These are phyloP conservation scores for Candida wancherniae DNA, from an alignment of 805 yeast species.

Conservation along the genomic window DNA sequence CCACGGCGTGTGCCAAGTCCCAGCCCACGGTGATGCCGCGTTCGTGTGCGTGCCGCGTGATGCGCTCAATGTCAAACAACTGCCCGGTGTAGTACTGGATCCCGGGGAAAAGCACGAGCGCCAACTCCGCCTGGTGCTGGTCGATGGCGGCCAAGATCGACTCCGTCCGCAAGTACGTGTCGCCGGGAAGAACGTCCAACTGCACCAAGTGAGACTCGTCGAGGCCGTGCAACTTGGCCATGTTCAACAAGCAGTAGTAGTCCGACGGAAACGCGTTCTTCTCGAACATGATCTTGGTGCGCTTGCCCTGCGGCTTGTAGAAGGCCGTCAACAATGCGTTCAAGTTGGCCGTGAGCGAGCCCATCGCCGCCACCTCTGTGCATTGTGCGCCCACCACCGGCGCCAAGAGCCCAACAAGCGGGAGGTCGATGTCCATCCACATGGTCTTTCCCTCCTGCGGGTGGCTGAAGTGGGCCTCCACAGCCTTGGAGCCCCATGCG, in stretches of 20 bases:
- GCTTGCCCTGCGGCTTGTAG: conserved; percentile 57
- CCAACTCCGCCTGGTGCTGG: conserved; percentile 54
- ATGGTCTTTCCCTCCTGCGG: conserved; percentile 50
- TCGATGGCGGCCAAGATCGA: conserved; percentile 57
- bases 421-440: conserved; percentile 86
- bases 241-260: conserved; percentile 76
- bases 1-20: conserved; percentile 95
- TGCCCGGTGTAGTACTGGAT: conserved; percentile 93
- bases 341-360: conserved; percentile 76
- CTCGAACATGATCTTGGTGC: conserved; percentile 75
- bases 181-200: conserved; percentile 55
- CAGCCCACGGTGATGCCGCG: conserved; percentile 67
- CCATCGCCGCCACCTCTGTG: conserved; percentile 85
- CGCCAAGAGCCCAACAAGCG: conserved; percentile 63
- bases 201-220: conserved; percentile 56
- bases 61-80: conserved; percentile 65
- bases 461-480: conserved; percentile 78
- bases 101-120: conserved; percentile 78
- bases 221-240: conserved; percentile 56
- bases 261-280: conserved; percentile 91
- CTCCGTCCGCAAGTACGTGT: conserved; percentile 53
- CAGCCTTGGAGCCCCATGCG: conserved; percentile 81
- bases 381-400: conserved; percentile 70
- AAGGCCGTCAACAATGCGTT: conserved; percentile 71
- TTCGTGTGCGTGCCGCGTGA: conserved; percentile 58